phyloP scores from a whole-genome alignment of 305 asterid genomes.

The Lippia alba region DNA sequence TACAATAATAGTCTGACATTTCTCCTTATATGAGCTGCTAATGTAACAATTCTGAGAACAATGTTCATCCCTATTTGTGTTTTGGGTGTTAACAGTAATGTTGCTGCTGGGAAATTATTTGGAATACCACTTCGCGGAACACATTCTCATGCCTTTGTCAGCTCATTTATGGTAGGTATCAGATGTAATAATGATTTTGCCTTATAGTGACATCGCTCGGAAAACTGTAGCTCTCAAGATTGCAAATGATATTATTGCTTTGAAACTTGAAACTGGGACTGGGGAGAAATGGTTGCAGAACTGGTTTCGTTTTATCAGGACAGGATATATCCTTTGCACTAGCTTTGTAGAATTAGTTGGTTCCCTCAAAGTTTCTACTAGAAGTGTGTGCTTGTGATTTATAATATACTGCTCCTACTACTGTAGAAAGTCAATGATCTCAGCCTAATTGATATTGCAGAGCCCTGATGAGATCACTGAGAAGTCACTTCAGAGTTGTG shows the following conservation, averaged over 20 bases:
- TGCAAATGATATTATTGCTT: not conserved
- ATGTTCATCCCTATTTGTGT: conserved; percentile 7
- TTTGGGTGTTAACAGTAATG: conserved; percentile 68
- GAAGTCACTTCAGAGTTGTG: conserved; percentile 75
- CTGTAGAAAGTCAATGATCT: conserved; percentile 13
- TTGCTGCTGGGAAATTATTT: conserved; percentile 96
- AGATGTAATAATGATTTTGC: not conserved
- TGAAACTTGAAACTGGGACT: not conserved
- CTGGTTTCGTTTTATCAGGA: conserved; percentile 13
- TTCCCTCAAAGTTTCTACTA: no score
- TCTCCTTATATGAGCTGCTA: conserved; percentile 20
- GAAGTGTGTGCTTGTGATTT: not conserved
- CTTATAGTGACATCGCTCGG: no score
- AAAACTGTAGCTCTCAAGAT: no score
- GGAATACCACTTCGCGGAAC: conserved; percentile 99
- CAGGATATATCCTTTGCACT: conserved; percentile 20
- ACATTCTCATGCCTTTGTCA: conserved; percentile 98
- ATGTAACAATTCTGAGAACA: not conserved
- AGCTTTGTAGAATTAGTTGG: conserved; percentile 3
- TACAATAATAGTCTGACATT: not conserved
- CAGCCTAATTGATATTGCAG: conserved; percentile 54
- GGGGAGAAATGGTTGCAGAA: not conserved
- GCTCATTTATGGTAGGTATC: conserved; percentile 89
- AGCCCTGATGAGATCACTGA: conserved; percentile 86
- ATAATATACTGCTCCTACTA: not conserved